Evolutionary conservation across 495 filamentous ascomycete genomes (phyloP).

Genomic region (Parathielavia hyrcaniae): DNA sequence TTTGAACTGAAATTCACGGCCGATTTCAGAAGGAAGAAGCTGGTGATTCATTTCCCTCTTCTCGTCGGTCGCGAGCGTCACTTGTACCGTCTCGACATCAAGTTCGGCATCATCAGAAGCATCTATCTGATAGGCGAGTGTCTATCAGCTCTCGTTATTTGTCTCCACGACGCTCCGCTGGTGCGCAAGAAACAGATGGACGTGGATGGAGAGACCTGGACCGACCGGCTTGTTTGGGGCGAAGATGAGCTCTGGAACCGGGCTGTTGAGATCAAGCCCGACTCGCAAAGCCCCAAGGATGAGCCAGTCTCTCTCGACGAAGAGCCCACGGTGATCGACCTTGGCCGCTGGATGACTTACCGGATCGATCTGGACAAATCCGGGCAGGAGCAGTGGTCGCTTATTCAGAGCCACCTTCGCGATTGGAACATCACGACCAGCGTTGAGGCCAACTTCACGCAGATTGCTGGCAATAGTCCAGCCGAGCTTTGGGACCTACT

Average conservation of each 20-base stretch:
- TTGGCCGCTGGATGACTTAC: constrained; percentile 73
- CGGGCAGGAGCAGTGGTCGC: constrained; percentile 30
- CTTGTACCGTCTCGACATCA: constrained; percentile 50
- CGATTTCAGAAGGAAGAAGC: constrained; percentile 40
- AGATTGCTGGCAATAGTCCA: constrained; percentile 18
- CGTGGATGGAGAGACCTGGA: constrained; percentile 36
- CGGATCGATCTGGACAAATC: constrained; percentile 45
- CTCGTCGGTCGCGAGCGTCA: background rate
- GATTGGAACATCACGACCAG: constrained; percentile 66
- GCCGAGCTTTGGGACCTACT: constrained; percentile 57
- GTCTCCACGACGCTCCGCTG: constrained; percentile 57
- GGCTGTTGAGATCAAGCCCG: constrained; percentile 60
- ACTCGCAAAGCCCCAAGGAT: constrained; percentile 30
- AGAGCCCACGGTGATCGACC: constrained; percentile 58
- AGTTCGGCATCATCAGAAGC: constrained; percentile 55
- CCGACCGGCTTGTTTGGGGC: constrained; percentile 51
- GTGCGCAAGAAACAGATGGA: constrained; percentile 53
- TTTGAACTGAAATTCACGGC: constrained; percentile 29
- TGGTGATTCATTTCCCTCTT: constrained; percentile 37
- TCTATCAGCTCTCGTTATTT: constrained; percentile 48
- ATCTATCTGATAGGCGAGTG: constrained; percentile 44
- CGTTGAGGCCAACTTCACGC: constrained; percentile 29
- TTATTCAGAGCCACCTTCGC: constrained; percentile 49
- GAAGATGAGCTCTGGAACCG: constrained; percentile 68
- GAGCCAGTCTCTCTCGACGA: constrained; percentile 52